Percentiles rank a stretch among this genome's conserved stretches.
phyloP scores from a whole-genome alignment of 768 basidiomycete genomes.

The Termitomyces sp. region DNA sequence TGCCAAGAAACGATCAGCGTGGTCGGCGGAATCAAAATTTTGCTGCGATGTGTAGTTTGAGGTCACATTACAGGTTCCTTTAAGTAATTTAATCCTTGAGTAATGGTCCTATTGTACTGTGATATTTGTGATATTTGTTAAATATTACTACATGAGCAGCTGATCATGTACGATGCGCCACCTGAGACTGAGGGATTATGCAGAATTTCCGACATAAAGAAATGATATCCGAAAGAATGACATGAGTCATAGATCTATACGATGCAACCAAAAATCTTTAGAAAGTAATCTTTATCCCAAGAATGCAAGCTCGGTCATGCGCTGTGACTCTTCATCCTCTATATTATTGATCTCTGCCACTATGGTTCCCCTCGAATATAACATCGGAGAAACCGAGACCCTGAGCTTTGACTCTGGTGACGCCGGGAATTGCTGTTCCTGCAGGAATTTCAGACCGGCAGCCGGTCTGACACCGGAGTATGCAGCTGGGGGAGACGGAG shows the following conservation, averaged over 20 bases:
- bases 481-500: slow-evolving; percentile 30
- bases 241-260: background rate
- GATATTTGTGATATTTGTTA: background rate
- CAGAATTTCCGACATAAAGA: background rate
- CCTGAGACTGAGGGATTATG: background rate
- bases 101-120: background rate
- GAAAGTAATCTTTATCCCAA: slow-evolving; percentile 31
- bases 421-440: slow-evolving; percentile 13
- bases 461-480: slow-evolving; percentile 12
- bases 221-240: slow-evolving; percentile 4
- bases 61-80: background rate
- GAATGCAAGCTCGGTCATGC: slow-evolving; percentile 73
- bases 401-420: slow-evolving; percentile 18
- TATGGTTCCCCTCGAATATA: slow-evolving; percentile 60
- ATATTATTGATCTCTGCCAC: slow-evolving; percentile 49
- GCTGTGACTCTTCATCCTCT: slow-evolving; percentile 63
- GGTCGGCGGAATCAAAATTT: slow-evolving; percentile 9
- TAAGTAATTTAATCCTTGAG: background rate
- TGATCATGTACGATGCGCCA: slow-evolving; percentile 5
- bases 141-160: background rate
- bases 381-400: slow-evolving; percentile 50
- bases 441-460: background rate
- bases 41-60: background rate
- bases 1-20: slow-evolving; percentile 1
- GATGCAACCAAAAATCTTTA: background rate